Evolutionary conservation across 306 rosid genomes (phyloP), one percentile per base, ranked within the genome.

Genomic region (Biancaea sappan): DNA sequence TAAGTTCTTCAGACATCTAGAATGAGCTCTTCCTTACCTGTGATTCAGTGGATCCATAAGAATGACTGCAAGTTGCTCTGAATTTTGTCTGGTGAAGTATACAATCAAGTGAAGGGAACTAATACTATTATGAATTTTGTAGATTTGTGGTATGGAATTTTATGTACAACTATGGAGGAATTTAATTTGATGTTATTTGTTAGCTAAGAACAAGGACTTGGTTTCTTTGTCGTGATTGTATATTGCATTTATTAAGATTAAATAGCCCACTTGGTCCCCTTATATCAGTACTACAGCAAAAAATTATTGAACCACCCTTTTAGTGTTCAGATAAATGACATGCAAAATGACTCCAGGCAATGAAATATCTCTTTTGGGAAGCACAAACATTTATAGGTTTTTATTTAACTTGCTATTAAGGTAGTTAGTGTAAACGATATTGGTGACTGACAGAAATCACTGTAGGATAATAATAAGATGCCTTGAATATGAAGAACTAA

Each of bases 81-180:
- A 67, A 43, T 52, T 64, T 71, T 71, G 75, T 77, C 31, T 59
- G 54, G 35, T 51, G 59, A 54, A 52, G 40, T n/a, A 34, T 18
- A 29, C 8, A 19, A 59, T 25, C n/a, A 34, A 35, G 37, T 47
- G 77, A 67, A 67, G 71, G 29, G 11, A 76, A 80, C 26, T 31
- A 5, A 19, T 72, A 80, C 26, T 31, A 5, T 19, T 72, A 43
- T 32, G 58, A 44, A 58, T 58, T 43, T 18, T 58, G 68, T 34
- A n/a, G 56, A 29, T 31, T 43, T 29, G 5, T 18, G 9, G 22
- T 26, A 13, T 75, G 73, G 11, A 37, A 25, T 24, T 50, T 63
- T 51, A 31, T 58, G 25, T 24, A 3, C 18, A 16, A 48, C 9
- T 48, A 4, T 5, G 34, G 19, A 34, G 31, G 31, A 35, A 51